Evolutionary conservation across 1,139 yeast genomes (phyloP), one percentile per base, ranked within the genome.

Genomic region (Kazachstania sp.): DNA sequence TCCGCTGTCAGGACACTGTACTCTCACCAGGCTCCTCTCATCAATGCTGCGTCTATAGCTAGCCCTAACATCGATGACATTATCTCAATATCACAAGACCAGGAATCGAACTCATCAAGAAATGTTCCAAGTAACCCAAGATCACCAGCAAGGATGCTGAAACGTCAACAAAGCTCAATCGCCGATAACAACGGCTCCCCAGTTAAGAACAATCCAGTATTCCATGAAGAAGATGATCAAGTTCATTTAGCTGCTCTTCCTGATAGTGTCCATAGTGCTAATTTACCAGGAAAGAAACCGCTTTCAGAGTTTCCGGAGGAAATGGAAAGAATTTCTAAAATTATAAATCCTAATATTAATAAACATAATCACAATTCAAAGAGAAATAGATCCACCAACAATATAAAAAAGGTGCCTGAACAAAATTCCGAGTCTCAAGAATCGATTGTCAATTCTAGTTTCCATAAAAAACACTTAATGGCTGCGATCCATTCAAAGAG

Each of bases 141-240:
- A 19, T 37, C 44, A 18, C 43, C 23, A 39, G 36, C 38, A 18
- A 52, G 49, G 38, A 32, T 52, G 8, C 38, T 51, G 16, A 54
- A 55, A 39, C 51, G 59, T 30, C 59, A 56, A 45, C 58, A 56
- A 45, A 59, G 63, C 12, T 56, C 65, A 0, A 61, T 63, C 37
- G 66, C 66, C 7, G 62, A 61, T 48, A 59, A 59, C 43, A 60
- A 59, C 43, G 66, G 66, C 3, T 63, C 67, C 1, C 67, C 67
- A 2, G 57, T 59, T 12, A 57, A 53, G 37, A 52, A 51, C 40
- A 52, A 52, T 30, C 54, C 56, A 9, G 19, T 30, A n/a, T 39
- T 35, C 16, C 51, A 52, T 12, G 53, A 52, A n/a, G 51, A 43
- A 13, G 48, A 46, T 19, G 36, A 49, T 2, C 49, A 57, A 37